A percentile compares a stretch with the other conserved stretches of the same genome.
These are phyloP conservation scores for Fragaria iinumae DNA, from an alignment of 306 rosid species.

Conservation along the genomic window DNA sequence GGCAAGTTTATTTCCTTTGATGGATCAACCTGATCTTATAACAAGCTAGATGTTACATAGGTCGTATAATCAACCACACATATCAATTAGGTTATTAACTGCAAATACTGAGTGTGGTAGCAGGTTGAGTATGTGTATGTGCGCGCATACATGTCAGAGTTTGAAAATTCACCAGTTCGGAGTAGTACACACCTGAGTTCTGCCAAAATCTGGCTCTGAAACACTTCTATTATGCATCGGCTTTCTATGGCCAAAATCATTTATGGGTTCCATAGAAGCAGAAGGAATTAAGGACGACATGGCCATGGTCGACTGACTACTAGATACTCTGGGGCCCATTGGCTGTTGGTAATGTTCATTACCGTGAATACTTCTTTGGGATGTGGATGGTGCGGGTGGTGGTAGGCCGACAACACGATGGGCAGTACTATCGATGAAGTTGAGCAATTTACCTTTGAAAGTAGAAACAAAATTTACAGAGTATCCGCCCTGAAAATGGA, in stretches of 20 bases:
- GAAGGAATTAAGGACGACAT: conserved; percentile 85
- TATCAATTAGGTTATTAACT: not conserved
- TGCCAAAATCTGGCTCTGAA: conserved; percentile 90
- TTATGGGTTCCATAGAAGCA: conserved; percentile 78
- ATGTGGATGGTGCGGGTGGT: conserved; percentile 69
- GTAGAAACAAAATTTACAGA: conserved; percentile 71
- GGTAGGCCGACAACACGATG: conserved; percentile 91
- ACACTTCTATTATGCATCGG: conserved; percentile 73
- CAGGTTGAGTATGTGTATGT: not conserved
- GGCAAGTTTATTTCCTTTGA: conserved; percentile 48
- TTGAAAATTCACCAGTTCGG: not conserved
- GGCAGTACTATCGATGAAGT: conserved; percentile 86
- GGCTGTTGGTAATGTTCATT: conserved; percentile 56
- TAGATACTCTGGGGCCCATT: conserved; percentile 52
- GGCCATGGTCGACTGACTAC: conserved; percentile 84
- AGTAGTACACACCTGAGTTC: conserved; percentile 62
- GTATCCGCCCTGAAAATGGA: conserved; percentile 72
- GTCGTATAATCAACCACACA: conserved; percentile 14
- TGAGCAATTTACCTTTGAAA: conserved; percentile 74
- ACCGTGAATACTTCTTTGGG: conserved; percentile 50
- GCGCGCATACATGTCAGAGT: not conserved
- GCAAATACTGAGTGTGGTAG: not conserved
- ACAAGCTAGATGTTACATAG: conserved; percentile 18
- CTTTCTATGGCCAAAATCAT: conserved; percentile 57
- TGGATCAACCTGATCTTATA: conserved; percentile 35